Conservation (phyloP, 2,329 filamentous ascomycete species). For the Cytospora piceicola region DNA sequence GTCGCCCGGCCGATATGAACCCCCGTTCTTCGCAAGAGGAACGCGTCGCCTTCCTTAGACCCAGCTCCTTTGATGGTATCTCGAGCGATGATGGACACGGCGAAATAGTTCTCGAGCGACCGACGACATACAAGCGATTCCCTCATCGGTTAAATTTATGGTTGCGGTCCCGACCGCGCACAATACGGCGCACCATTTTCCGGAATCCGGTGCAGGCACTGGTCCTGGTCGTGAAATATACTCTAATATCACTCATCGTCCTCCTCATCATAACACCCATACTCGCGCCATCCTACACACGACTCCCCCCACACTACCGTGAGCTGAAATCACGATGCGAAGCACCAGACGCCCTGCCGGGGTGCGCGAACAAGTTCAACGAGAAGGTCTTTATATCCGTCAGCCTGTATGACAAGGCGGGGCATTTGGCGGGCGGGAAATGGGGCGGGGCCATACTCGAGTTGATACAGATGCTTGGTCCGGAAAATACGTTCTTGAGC, state of each 20-base stretch:
- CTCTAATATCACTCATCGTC: conserved; percentile 37
- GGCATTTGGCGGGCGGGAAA: conserved; percentile 61
- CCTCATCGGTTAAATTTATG: conserved; percentile 20
- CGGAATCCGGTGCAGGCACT: conserved; percentile 26
- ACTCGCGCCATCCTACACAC: conserved; percentile 49
- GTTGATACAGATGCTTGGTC: conserved; percentile 68
- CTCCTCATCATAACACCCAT: conserved; percentile 40
- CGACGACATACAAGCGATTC: conserved; percentile 2
- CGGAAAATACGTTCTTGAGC: conserved; percentile 70
- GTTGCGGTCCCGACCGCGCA: conserved; percentile 28
- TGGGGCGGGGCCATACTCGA: conserved; percentile 67
- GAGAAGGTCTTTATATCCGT: conserved; percentile 77
- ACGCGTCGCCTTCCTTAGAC: conserved; percentile 27
- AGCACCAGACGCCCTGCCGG: conserved; percentile 34
- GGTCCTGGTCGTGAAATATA: conserved; percentile 33
- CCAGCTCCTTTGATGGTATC: conserved; percentile 17
- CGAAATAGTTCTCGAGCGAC: conserved; percentile 16
- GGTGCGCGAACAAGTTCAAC: conserved; percentile 47
- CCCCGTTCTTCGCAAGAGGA: conserved; percentile 24
- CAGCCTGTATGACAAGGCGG: conserved; percentile 68
- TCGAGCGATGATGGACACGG: conserved; percentile 25
- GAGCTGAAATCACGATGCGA: conserved; percentile 40
- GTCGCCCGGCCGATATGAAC: conserved; percentile 22
- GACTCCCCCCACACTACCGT: conserved; percentile 45
- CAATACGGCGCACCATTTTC: conserved; percentile 25